These are phyloP conservation scores for Pholiota molesta DNA, from an alignment of 768 basidiomycete genomes.

Conservation along the genomic window DNA sequence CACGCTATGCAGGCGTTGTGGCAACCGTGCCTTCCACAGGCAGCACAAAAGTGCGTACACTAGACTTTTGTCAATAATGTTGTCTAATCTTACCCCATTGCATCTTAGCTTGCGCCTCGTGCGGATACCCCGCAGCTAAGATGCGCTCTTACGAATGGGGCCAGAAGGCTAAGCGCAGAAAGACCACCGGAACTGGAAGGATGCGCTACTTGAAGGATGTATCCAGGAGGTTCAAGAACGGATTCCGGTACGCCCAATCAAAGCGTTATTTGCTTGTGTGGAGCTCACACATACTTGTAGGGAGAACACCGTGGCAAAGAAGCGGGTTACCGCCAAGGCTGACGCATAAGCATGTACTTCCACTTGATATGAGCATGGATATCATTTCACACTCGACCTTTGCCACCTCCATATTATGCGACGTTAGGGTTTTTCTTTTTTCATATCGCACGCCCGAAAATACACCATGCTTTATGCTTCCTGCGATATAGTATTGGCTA, in stretches of 20 bases:
- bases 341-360: constrained; percentile 35
- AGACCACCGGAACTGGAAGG: constrained; percentile 97
- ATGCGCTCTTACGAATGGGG: constrained; percentile 98
- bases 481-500: neutral
- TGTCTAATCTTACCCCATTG: neutral
- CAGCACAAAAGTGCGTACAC: constrained; percentile 89
- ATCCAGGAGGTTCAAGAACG: constrained; percentile 97
- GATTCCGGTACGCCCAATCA: constrained; percentile 71
- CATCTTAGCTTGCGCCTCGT: constrained; percentile 85
- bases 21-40: constrained; percentile 93
- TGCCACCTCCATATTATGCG: constrained; percentile 17
- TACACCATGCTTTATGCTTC: constrained; percentile 25
- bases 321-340: constrained; percentile 67
- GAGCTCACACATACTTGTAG: constrained; percentile 39
- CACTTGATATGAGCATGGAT: constrained; percentile 18
- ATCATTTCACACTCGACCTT: constrained; percentile 11
- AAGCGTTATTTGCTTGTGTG: neutral
- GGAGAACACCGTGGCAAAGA: constrained; percentile 91
- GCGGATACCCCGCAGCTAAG: constrained; percentile 96
- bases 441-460: constrained; percentile 21
- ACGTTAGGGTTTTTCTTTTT: constrained; percentile 18
- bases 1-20: constrained; percentile 97
- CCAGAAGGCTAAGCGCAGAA: constrained; percentile 98
- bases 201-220: constrained; percentile 94
- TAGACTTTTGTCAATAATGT: neutral